A percentile compares a stretch with the other conserved stretches of the same genome.
These are phyloP conservation scores for Sarocladium brachiariae DNA, from an alignment of 2,329 filamentous ascomycete genomes.

Conservation along the genomic window DNA sequence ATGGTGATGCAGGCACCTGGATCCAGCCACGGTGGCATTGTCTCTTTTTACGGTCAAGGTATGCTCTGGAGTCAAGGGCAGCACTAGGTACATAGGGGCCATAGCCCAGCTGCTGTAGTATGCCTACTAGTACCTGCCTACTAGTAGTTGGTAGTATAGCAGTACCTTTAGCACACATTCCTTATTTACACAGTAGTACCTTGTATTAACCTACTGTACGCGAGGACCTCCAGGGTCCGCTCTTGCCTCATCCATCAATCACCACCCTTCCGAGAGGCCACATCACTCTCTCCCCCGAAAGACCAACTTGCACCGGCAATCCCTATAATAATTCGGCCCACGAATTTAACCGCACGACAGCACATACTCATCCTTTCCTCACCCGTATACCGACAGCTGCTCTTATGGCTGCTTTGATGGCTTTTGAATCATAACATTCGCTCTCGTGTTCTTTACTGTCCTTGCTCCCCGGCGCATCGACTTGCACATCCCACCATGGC, in stretches of 20 bases:
- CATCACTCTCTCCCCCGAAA: slow-evolving; percentile 9
- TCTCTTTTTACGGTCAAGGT: too few species aligned
- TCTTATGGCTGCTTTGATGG: slow-evolving; percentile 10
- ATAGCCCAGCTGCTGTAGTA: too few species aligned
- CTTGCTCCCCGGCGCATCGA: slow-evolving; percentile 9
- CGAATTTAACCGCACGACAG: background rate
- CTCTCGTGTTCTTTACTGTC: background rate
- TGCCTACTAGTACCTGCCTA: too few species aligned
- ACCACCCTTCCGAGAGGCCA: slow-evolving; percentile 9
- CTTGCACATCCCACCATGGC: slow-evolving; percentile 23
- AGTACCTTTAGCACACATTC: background rate
- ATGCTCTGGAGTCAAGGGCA: too few species aligned
- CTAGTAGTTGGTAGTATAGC: background rate
- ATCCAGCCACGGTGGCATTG: slow-evolving; percentile 7
- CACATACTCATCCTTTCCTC: background rate
- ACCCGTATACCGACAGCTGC: background rate
- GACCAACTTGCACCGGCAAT: background rate
- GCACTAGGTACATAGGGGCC: too few species aligned
- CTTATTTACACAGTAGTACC: too few species aligned
- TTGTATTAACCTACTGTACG: too few species aligned
- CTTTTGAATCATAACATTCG: slow-evolving; percentile 1
- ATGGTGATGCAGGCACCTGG: slow-evolving; percentile 1
- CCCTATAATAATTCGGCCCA: background rate
- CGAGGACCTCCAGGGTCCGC: slow-evolving; percentile 3
- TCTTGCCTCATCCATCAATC: slow-evolving; percentile 8